phyloP scores from a whole-genome alignment of 1,284 basidiomycete species.

The Irpex lacteus region DNA sequence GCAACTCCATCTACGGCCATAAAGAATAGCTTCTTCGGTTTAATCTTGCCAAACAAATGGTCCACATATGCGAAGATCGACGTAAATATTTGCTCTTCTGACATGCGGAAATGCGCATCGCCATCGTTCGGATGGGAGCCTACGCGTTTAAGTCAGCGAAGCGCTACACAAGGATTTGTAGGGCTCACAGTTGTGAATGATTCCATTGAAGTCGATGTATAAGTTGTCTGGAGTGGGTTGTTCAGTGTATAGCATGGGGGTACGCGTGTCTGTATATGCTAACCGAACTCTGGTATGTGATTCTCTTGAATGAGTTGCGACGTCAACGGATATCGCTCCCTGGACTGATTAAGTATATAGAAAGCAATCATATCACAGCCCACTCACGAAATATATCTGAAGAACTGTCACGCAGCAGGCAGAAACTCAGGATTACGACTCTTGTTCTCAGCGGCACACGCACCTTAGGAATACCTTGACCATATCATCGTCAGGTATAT shows the following conservation, averaged over 20 bases:
- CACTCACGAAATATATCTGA: conserved; percentile 80
- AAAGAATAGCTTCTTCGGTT: conserved; percentile 95
- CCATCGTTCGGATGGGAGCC: conserved; percentile 93
- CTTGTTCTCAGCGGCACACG: background rate
- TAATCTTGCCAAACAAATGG: conserved; percentile 95
- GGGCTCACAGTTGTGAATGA: conserved; percentile 91
- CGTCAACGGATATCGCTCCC: conserved; percentile 97
- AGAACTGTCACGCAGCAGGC: conserved; percentile 51
- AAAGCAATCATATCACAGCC: background rate
- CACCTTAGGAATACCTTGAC: conserved; percentile 27
- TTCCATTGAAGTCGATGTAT: conserved; percentile 97
- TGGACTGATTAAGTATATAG: conserved; percentile 29
- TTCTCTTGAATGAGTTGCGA: conserved; percentile 97
- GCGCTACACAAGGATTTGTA: conserved; percentile 3
- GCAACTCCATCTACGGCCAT: conserved; percentile 99
- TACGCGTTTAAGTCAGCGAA: conserved; percentile 25
- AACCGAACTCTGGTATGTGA: conserved; percentile 93
- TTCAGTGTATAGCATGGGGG: conserved; percentile 13
- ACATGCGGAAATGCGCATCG: conserved; percentile 92
- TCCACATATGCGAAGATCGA: conserved; percentile 98
- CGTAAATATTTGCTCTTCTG: conserved; percentile 97
- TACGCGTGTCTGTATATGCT: conserved; percentile 14
- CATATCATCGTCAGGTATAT: background rate
- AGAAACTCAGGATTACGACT: background rate
- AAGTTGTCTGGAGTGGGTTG: conserved; percentile 63